Evolutionary conservation across 306 rosid genomes (phyloP).

Genomic region (Dicorynia guianensis): DNA sequence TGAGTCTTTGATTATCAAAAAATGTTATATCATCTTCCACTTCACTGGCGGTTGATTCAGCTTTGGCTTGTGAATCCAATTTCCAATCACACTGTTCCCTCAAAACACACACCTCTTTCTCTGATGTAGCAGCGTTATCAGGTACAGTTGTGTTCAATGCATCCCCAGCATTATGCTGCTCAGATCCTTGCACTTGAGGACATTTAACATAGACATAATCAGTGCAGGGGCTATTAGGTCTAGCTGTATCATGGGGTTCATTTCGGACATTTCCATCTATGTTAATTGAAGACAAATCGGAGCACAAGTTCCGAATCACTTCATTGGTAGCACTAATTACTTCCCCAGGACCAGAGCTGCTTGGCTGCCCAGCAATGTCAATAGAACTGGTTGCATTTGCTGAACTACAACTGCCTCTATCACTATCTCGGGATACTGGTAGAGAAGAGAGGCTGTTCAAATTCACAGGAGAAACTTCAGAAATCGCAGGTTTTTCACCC

Average conservation of each 20-base stretch:
- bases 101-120: constrained; percentile 47
- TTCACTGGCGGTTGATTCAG: constrained; percentile 45
- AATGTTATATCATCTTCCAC: constrained; percentile 84
- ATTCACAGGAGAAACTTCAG: constrained; percentile 53
- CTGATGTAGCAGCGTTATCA: constrained; percentile 47
- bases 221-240: constrained; percentile 51
- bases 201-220: constrained; percentile 55
- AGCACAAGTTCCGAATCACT: constrained; percentile 63
- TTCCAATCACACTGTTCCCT: constrained; percentile 67
- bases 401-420: constrained; percentile 55
- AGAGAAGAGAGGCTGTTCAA: constrained; percentile 56
- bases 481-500: constrained; percentile 55
- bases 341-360: constrained; percentile 62
- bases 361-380: constrained; percentile 54
- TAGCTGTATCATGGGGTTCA: constrained; percentile 49
- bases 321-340: constrained; percentile 58
- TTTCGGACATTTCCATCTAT: constrained; percentile 48
- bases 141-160: constrained; percentile 35
- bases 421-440: constrained; percentile 56
- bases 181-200: constrained; percentile 53
- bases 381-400: constrained; percentile 49
- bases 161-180: constrained; percentile 57
- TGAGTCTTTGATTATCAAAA: constrained; percentile 92
- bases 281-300: constrained; percentile 61
- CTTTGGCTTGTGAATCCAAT: constrained; percentile 54